Percentiles rank a stretch among this genome's conserved stretches.
phyloP scores from a whole-genome alignment of 805 yeast genomes.

The Sugiyamaella smithiae region DNA sequence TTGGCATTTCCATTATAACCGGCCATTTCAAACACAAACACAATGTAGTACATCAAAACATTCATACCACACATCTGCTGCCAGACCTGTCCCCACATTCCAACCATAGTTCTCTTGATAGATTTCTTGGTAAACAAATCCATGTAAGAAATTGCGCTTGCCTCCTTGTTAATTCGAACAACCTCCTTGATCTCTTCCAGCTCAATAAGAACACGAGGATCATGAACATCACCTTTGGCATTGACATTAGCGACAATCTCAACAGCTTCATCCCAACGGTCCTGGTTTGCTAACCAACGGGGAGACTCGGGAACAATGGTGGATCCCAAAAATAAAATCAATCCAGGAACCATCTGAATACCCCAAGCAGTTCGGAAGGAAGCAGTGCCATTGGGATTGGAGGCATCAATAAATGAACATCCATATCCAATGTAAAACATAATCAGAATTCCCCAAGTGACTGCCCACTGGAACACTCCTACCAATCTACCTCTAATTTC shows the following conservation, averaged over 20 bases:
- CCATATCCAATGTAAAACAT: conserved; percentile 57
- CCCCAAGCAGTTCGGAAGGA: conserved; percentile 67
- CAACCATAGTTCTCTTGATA: conserved; percentile 49
- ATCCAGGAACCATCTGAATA: conserved; percentile 52
- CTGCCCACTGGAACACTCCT: conserved; percentile 59
- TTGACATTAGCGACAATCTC: conserved; percentile 34
- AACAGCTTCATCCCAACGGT: conserved; percentile 48
- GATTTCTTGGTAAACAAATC: conserved; percentile 53
- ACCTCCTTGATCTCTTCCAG: conserved; percentile 58
- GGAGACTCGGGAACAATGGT: conserved; percentile 40
- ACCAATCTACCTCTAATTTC: conserved; percentile 58
- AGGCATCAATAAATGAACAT: conserved; percentile 16
- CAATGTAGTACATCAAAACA: conserved; percentile 67
- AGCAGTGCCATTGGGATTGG: conserved; percentile 43
- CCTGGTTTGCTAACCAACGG: conserved; percentile 47
- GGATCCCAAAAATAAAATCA: conserved; percentile 46
- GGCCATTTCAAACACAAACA: conserved; percentile 62
- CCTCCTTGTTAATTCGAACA: conserved; percentile 50
- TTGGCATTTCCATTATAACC: conserved; percentile 48
- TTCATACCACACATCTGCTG: conserved; percentile 65
- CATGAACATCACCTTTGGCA: conserved; percentile 30
- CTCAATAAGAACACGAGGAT: conserved; percentile 49
- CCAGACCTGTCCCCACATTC: conserved; percentile 53
- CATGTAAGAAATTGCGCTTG: conserved; percentile 44
- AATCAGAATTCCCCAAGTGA: conserved; percentile 59